Evolutionary conservation across 2,329 filamentous ascomycete species (phyloP), one percentile per base, ranked within the genome.

Genomic region (Metarhizium sp.): DNA sequence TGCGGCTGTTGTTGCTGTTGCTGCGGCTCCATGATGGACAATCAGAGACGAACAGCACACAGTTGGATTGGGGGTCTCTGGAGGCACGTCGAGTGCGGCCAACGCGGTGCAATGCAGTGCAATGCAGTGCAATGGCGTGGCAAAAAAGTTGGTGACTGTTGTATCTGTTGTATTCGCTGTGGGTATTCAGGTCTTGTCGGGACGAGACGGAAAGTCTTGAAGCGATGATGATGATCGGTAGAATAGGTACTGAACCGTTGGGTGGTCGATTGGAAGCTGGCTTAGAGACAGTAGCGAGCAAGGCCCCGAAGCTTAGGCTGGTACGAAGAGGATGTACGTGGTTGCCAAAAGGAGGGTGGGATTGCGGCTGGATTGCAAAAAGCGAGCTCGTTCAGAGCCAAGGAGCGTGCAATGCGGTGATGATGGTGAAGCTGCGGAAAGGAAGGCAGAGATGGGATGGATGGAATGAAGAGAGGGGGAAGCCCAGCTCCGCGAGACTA

Each of bases 21-120:
- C 62, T 73, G 70, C 66, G 75, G 73, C 65, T 75, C 85, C 85
- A 88, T 88, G 70, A 62, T 71, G 76, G 72, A 71, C 73, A 75
- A 71, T 68, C 59, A 69, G 66, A 74, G 73, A 75, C 74, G 71
- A 76, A 67, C 51, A 52, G 49, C 43, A 64, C 43, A 48, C 53
- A 54, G 46, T 51, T 34, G 51, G 29, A 55, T 29, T 20, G 29
- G 20, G 18, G 10, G 16, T 18, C 38, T 47, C 25, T n/a, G 6
- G 4, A 51, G 49, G 77, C 75, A 78, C 71, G 72, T 71, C 70
- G 66, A 64, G 68, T 70, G 71, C 69, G 66, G 63, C 58, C 56
- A 45, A 58, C 60, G 62, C 60, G 53, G 55, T 48, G 45, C 40
- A 46, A 10, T 57, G 45, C 30, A 32, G 10, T 43, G 42, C 42